Conservation (phyloP, 2,329 filamentous ascomycete species). For the Alternaria angustiovoidea region DNA sequence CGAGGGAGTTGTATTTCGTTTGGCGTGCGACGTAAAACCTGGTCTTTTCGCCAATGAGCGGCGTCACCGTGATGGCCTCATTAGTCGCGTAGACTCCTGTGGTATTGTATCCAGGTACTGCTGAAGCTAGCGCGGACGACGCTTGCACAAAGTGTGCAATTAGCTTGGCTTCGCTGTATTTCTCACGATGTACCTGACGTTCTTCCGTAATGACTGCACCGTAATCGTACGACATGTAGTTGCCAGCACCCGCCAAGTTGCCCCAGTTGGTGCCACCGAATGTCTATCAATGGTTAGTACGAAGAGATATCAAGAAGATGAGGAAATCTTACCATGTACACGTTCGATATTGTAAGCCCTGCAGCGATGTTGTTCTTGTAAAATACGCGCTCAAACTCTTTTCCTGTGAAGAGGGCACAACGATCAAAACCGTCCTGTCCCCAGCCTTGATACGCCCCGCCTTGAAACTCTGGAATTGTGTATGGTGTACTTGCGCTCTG, state of each 20-base stretch:
- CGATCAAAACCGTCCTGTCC: slow-evolving; percentile 72
- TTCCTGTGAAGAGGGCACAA: slow-evolving; percentile 70
- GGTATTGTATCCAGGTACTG: slow-evolving; percentile 32
- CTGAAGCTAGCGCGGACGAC: slow-evolving; percentile 71
- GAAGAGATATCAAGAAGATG: background rate
- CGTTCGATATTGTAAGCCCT: slow-evolving; percentile 70
- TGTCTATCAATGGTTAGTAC: slow-evolving; percentile 46
- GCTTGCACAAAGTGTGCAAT: slow-evolving; percentile 75
- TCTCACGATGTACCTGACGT: slow-evolving; percentile 71
- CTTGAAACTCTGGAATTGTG: slow-evolving; percentile 69
- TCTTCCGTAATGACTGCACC: slow-evolving; percentile 72
- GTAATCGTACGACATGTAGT: slow-evolving; percentile 64
- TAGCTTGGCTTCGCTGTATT: slow-evolving; percentile 79
- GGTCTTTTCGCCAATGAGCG: slow-evolving; percentile 61
- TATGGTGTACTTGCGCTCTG: slow-evolving; percentile 71
- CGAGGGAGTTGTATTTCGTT: slow-evolving; percentile 65
- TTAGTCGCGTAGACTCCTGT: slow-evolving; percentile 38
- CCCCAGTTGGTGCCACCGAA: slow-evolving; percentile 87
- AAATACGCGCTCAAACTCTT: slow-evolving; percentile 77
- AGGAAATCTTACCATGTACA: slow-evolving; percentile 67
- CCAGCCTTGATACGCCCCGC: slow-evolving; percentile 74
- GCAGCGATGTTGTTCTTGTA: slow-evolving; percentile 76
- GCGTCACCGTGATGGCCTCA: slow-evolving; percentile 64
- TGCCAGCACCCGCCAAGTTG: slow-evolving; percentile 72
- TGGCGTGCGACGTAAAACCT: slow-evolving; percentile 73